Evolutionary conservation across 371 early-diverging fungal species (phyloP).

Genomic region (Dichotomocladium elegans): DNA sequence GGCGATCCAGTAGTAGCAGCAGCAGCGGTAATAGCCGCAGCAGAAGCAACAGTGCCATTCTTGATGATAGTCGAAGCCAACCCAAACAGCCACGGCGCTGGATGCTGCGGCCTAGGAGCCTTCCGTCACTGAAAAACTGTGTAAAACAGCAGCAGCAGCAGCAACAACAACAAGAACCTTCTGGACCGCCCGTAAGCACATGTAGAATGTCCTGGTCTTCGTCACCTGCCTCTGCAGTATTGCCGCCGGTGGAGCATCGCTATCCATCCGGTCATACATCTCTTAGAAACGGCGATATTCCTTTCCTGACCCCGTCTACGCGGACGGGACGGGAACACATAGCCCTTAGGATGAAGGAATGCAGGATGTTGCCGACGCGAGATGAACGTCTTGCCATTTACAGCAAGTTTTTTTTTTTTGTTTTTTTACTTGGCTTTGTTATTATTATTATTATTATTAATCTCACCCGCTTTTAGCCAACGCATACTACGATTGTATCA

Average conservation of each 20-base stretch:
- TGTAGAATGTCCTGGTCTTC: background rate
- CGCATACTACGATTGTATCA: slow-evolving; percentile 22
- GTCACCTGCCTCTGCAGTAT: background rate
- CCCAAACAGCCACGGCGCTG: background rate
- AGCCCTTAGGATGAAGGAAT: slow-evolving; percentile 2
- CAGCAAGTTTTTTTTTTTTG: slow-evolving; percentile 1
- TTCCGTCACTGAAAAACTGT: slow-evolving; percentile 3
- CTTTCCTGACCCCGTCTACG: slow-evolving; percentile 9
- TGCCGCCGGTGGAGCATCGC: no score
- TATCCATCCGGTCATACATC: no score
- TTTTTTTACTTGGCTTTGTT: background rate
- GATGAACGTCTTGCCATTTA: slow-evolving; percentile 11
- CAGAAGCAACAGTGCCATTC: background rate
- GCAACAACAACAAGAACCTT: background rate
- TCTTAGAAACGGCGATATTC: background rate
- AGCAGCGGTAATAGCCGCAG: background rate
- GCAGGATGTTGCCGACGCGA: background rate
- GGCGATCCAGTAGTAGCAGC: no score
- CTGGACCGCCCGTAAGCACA: background rate
- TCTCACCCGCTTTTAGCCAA: slow-evolving; percentile 5
- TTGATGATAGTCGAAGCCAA: no score
- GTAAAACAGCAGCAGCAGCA: background rate
- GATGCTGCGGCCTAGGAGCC: slow-evolving; percentile 7
- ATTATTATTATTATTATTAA: background rate
- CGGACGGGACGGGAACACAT: slow-evolving; percentile 8